Percentiles rank a stretch among this genome's conserved stretches.
These are phyloP conservation scores for Umbelopsis vinacea DNA, from an alignment of 192 early-diverging fungal species.

Conservation along the genomic window DNA sequence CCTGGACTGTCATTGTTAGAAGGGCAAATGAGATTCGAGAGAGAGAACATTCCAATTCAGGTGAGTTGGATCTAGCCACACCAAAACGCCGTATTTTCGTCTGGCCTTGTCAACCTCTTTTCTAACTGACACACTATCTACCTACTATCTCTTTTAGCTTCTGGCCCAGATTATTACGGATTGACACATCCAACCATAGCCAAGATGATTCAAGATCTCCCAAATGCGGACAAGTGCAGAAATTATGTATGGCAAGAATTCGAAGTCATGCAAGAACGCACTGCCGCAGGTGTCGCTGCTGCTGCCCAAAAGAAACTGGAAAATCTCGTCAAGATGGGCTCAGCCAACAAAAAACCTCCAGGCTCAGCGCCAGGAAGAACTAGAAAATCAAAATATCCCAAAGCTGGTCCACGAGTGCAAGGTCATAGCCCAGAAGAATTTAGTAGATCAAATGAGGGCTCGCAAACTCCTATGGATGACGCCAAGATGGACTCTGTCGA, in stretches of 20 bases:
- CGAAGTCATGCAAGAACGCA: slow-evolving; percentile 52
- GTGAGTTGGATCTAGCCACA: neutral
- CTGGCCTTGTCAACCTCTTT: neutral
- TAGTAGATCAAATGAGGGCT: neutral
- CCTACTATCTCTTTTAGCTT: slow-evolving; percentile 45
- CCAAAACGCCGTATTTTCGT: neutral
- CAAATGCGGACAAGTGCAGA: slow-evolving; percentile 72
- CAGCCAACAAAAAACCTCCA: slow-evolving; percentile 41
- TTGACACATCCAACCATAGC: slow-evolving; percentile 87
- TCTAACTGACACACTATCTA: neutral
- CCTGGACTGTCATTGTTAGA: slow-evolving; percentile 85
- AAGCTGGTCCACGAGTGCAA: neutral
- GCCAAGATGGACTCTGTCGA: neutral
- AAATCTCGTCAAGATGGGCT: slow-evolving; percentile 44
- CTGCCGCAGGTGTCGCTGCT: slow-evolving; percentile 45
- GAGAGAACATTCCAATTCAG: slow-evolving; percentile 79
- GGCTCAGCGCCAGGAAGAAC: slow-evolving; percentile 9
- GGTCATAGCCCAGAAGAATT: slow-evolving; percentile 3
- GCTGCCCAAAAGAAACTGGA: slow-evolving; percentile 42
- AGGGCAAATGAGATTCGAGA: slow-evolving; percentile 81
- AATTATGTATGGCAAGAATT: slow-evolving; percentile 77
- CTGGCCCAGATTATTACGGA: slow-evolving; percentile 93
- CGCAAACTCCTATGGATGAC: neutral
- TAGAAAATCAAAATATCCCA: slow-evolving; percentile 5
- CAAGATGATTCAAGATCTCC: slow-evolving; percentile 90